Evolutionary conservation across 257 asterid genomes (phyloP).

Genomic region (Dorcoceras hygrometricum): DNA sequence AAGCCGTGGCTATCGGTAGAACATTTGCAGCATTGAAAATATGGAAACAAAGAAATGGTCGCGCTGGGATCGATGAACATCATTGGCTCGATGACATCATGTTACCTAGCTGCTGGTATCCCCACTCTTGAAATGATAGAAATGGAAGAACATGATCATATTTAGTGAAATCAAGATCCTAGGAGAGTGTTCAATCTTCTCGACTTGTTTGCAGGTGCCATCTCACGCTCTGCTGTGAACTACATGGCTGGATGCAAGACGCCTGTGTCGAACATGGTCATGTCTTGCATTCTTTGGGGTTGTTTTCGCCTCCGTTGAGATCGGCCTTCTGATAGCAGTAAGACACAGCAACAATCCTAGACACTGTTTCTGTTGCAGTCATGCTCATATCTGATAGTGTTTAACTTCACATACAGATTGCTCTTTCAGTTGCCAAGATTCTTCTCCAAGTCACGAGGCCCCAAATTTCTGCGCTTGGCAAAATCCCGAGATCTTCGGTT

Average conservation of each 20-base stretch:
- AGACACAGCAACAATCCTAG: not conserved
- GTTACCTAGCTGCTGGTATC: conserved; percentile 68
- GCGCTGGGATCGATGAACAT: conserved; percentile 76
- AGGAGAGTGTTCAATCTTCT: not conserved
- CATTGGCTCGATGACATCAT: conserved; percentile 70
- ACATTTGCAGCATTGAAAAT: conserved; percentile 74
- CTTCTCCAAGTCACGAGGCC: conserved; percentile 84
- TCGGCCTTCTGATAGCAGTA: conserved; percentile 75
- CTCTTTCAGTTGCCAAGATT: conserved; percentile 64
- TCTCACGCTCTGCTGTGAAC: conserved; percentile 49
- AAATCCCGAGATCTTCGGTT: conserved; percentile 55
- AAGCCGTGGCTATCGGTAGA: conserved; percentile 76
- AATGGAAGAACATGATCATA: too few species aligned
- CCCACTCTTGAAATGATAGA: not conserved
- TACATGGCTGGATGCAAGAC: conserved; percentile 73
- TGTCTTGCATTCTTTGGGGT: conserved; percentile 81
- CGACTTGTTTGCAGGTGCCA: conserved; percentile 30
- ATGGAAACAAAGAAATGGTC: conserved; percentile 80
- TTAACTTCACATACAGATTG: conserved; percentile 34
- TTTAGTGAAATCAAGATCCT: too few species aligned
- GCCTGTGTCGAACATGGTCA: conserved; percentile 65
- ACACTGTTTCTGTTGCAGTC: not conserved
- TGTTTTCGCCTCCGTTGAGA: conserved; percentile 55
- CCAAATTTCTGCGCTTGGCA: conserved; percentile 56
- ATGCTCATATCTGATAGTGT: too few species aligned